phyloP scores from a whole-genome alignment of 78 protist genomes.

The Pelomyxa schiedti region DNA sequence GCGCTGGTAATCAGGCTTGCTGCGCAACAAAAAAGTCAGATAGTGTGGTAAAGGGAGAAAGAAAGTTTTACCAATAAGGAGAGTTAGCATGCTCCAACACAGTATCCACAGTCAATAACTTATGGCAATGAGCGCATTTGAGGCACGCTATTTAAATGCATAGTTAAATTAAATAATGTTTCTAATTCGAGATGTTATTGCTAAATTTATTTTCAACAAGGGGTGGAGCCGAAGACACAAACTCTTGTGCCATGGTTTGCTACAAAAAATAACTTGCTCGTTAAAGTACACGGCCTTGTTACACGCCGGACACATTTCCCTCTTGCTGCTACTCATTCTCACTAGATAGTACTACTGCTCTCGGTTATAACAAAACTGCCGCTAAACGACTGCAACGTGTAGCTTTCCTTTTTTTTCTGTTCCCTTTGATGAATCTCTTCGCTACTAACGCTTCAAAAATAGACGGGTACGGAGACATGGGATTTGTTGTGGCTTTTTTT shows the following conservation, averaged over 20 bases:
- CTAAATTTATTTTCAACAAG: not conserved
- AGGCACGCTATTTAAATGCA: not conserved
- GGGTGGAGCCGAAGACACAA: not conserved
- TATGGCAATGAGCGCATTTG: not conserved
- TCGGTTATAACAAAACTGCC: too few relatives aligned
- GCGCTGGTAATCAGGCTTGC: not conserved
- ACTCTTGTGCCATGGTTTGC: not conserved
- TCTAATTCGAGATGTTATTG: not conserved
- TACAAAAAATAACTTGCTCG: not conserved
- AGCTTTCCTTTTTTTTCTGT: too few relatives aligned
- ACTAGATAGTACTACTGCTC: too few relatives aligned
- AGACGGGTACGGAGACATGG: too few relatives aligned
- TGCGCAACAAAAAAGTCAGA: too few relatives aligned
- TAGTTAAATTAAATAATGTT: not conserved
- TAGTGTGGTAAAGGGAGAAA: too few relatives aligned
- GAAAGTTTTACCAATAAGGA: too few relatives aligned
- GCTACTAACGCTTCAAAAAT: too few relatives aligned
- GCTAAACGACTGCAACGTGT: too few relatives aligned
- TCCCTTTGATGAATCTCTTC: too few relatives aligned
- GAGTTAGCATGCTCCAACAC: not conserved
- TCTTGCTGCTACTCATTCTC: not conserved
- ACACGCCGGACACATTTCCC: not conserved
- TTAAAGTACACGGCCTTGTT: not conserved
- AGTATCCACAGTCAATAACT: not conserved
- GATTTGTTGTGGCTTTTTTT: too few relatives aligned